Percentiles rank a stretch among this genome's conserved stretches.
These are phyloP conservation scores for Hypoxylon fuscum DNA, from an alignment of 495 filamentous ascomycete genomes.

Conservation along the genomic window DNA sequence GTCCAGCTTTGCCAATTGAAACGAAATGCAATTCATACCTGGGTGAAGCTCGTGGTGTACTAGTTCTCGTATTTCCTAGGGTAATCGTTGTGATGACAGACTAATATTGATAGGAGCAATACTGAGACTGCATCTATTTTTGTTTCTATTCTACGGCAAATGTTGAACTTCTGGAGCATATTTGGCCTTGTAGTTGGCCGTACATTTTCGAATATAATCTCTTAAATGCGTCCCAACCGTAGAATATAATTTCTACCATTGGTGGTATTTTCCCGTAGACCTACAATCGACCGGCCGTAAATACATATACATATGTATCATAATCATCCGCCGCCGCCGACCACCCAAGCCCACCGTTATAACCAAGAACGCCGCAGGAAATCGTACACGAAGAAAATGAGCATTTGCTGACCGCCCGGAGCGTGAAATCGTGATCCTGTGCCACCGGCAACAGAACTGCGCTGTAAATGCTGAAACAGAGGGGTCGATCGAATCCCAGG, in stretches of 20 bases:
- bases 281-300: constrained; percentile 19
- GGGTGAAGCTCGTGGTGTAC: no score
- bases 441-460: constrained; percentile 28
- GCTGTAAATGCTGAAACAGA: constrained; percentile 33
- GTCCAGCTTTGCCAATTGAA: no score
- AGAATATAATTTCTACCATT: constrained; percentile 12
- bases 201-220: constrained; percentile 1
- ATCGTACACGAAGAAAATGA: constrained; percentile 29
- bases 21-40: no score
- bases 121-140: background rate
- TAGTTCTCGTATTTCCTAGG: background rate
- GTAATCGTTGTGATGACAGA: background rate
- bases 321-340: constrained; percentile 1
- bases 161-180: background rate
- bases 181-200: background rate
- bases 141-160: background rate
- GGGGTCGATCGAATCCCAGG: constrained; percentile 21
- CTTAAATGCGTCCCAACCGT: constrained; percentile 9
- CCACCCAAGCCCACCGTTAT: constrained; percentile 2
- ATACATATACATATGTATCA: constrained; percentile 23
- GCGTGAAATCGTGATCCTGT: constrained; percentile 23
- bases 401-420: constrained; percentile 19
- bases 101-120: background rate
- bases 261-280: constrained; percentile 19
- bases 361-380: constrained; percentile 29